Conservation (phyloP, 192 early-diverging fungal species). For the Coemansia sp. region DNA sequence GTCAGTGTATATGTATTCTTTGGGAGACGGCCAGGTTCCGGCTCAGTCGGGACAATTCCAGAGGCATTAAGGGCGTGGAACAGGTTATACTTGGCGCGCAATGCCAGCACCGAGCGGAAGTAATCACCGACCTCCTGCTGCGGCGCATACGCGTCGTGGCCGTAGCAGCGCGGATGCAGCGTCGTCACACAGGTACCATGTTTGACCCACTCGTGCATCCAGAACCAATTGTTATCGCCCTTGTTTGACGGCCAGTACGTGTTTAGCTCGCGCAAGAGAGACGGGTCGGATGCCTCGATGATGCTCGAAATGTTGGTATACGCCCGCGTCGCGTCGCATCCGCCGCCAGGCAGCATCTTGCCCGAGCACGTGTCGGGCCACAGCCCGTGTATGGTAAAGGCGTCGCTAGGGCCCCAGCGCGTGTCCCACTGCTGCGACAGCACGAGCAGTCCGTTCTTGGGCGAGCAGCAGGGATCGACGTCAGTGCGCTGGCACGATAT, state of each 20-base stretch:
- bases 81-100: conserved; percentile 63
- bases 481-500: conserved; percentile 37
- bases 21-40: conserved; percentile 31
- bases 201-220: conserved; percentile 83
- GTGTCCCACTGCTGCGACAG: conserved; percentile 62
- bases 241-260: conserved; percentile 72
- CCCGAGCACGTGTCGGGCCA: conserved; percentile 76
- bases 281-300: conserved; percentile 20
- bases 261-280: conserved; percentile 57
- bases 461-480: conserved; percentile 55
- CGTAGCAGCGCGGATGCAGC: conserved; percentile 65
- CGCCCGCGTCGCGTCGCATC: conserved; percentile 68
- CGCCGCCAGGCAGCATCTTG: conserved; percentile 42
- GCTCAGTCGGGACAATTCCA: conserved; percentile 52
- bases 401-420: conserved; percentile 60
- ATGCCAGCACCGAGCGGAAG: conserved; percentile 57
- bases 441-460: conserved; percentile 47
- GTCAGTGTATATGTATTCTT: conserved; percentile 49
- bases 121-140: conserved; percentile 65
- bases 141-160: conserved; percentile 25
- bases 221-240: conserved; percentile 78
- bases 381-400: conserved; percentile 78
- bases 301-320: conserved; percentile 63
- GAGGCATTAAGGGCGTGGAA: conserved; percentile 53
- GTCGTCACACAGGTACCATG: conserved; percentile 80